Evolutionary conservation across 164 flowering plant species (phyloP).

Genomic region (Berberis thunbergii): DNA sequence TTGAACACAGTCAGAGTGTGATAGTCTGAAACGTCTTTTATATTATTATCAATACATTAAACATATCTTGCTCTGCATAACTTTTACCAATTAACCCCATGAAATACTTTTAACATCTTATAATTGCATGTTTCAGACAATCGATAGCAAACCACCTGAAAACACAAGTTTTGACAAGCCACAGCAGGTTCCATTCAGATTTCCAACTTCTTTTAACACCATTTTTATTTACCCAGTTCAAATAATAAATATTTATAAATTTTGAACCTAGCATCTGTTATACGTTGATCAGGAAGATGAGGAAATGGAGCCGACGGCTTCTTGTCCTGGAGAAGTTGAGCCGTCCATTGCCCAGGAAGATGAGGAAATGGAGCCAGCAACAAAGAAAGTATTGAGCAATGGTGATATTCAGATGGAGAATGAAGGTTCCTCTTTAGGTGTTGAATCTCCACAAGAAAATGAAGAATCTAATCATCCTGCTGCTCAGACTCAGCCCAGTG

Average conservation of each 20-base stretch:
- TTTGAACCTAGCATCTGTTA: not conserved
- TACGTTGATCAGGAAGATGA: slow-evolving; percentile 30
- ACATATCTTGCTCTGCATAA: too few species aligned
- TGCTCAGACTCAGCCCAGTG: slow-evolving; percentile 13
- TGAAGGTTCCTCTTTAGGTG: slow-evolving; percentile 20
- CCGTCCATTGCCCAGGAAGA: slow-evolving; percentile 13
- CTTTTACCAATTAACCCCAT: too few species aligned
- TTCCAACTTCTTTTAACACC: not conserved
- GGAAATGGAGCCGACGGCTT: slow-evolving; percentile 20
- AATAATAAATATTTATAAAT: not conserved
- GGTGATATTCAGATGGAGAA: slow-evolving; percentile 25
- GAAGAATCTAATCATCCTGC: slow-evolving; percentile 12
- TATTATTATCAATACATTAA: too few species aligned
- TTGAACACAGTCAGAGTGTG: too few species aligned
- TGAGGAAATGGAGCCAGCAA: slow-evolving; percentile 2
- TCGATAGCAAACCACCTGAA: too few species aligned
- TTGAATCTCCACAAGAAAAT: slow-evolving; percentile 22
- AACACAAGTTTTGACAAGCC: too few species aligned
- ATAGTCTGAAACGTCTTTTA: too few species aligned
- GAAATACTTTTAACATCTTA: too few species aligned
- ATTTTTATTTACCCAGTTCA: not conserved
- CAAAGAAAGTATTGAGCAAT: slow-evolving; percentile 36
- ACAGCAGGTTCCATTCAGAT: too few species aligned
- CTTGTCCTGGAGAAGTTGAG: slow-evolving; percentile 24
- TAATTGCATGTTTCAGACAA: too few species aligned